These are phyloP conservation scores for Colletotrichum ledebouriae DNA, from an alignment of 2,329 filamentous ascomycete genomes.

Conservation along the genomic window DNA sequence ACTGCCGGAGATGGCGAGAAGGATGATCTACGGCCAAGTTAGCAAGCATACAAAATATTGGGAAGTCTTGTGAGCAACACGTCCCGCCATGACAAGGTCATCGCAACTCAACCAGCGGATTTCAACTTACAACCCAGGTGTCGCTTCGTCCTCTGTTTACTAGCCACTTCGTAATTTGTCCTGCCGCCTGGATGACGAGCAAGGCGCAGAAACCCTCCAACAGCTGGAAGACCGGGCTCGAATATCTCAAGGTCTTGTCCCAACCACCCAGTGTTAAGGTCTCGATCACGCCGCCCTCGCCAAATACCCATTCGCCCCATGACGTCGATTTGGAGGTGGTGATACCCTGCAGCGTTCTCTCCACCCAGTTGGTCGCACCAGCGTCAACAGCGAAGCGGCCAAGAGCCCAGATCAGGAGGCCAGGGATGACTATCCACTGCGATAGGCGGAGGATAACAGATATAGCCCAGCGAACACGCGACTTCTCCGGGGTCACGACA, in stretches of 20 bases:
- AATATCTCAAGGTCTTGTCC: constrained; percentile 91
- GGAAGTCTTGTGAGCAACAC: background rate
- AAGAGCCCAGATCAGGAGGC: constrained; percentile 92
- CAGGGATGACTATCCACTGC: constrained; percentile 89
- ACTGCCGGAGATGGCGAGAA: constrained; percentile 89
- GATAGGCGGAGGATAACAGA: constrained; percentile 78
- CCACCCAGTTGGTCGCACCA: constrained; percentile 83
- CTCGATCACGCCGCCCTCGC: constrained; percentile 86
- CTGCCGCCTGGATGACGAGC: constrained; percentile 93
- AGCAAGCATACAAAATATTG: constrained; percentile 46
- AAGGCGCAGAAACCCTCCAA: constrained; percentile 97
- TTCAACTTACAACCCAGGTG: constrained; percentile 87
- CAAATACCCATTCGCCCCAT: constrained; percentile 88
- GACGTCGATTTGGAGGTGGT: constrained; percentile 73
- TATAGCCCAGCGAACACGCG: constrained; percentile 79
- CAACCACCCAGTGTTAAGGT: constrained; percentile 84
- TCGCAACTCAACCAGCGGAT: constrained; percentile 2
- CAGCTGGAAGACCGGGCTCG: constrained; percentile 93
- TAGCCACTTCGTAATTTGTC: constrained; percentile 94
- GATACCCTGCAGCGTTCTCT: constrained; percentile 79
- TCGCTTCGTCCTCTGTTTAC: constrained; percentile 95
- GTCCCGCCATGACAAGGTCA: background rate
- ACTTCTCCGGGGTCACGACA: constrained; percentile 83
- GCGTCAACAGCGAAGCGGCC: constrained; percentile 95
- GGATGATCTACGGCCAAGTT: constrained; percentile 76